Percentiles rank a stretch among this genome's conserved stretches.
These are phyloP conservation scores for Elongisporangium prolatum DNA, from an alignment of 352 stramenopile genomes.

Conservation along the genomic window DNA sequence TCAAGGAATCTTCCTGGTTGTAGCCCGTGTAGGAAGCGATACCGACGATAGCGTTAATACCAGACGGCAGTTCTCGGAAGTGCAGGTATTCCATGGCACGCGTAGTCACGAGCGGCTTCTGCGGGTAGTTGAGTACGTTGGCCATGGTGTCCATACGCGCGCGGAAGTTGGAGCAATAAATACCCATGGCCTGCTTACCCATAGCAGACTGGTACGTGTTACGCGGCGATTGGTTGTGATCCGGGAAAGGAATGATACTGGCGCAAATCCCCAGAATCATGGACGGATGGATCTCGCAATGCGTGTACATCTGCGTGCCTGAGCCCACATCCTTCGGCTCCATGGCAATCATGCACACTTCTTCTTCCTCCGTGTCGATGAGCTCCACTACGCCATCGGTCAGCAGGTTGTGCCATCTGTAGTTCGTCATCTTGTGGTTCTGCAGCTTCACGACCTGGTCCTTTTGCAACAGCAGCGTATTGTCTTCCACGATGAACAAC, in stretches of 20 bases:
- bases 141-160: slow-evolving; percentile 99
- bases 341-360: slow-evolving; percentile 99
- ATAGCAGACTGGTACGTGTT: slow-evolving; percentile 99
- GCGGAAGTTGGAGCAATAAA: slow-evolving; percentile 99
- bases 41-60: slow-evolving; percentile 96
- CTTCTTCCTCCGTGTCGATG: slow-evolving; percentile 99
- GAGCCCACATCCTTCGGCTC: slow-evolving; percentile 92
- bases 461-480: slow-evolving; percentile 95
- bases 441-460: slow-evolving; percentile 96
- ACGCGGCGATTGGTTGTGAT: slow-evolving; percentile 99
- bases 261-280: slow-evolving; percentile 99
- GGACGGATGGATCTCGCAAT: slow-evolving; percentile 99
- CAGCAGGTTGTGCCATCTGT: slow-evolving; percentile 83
- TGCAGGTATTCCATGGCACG: slow-evolving; percentile 99
- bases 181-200: slow-evolving; percentile 99
- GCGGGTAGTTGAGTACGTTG: slow-evolving; percentile 99
- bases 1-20: slow-evolving; percentile 99
- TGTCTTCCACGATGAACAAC: slow-evolving; percentile 98
- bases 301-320: slow-evolving; percentile 95
- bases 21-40: slow-evolving; percentile 91
- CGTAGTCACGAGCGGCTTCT: slow-evolving; percentile 99
- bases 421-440: slow-evolving; percentile 88
- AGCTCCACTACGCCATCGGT: slow-evolving; percentile 97
- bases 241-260: slow-evolving; percentile 99
- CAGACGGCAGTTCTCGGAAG: slow-evolving; percentile 97